phyloP scores from a whole-genome alignment of 371 early-diverging fungal species.

The Haplosporangium sp. region DNA sequence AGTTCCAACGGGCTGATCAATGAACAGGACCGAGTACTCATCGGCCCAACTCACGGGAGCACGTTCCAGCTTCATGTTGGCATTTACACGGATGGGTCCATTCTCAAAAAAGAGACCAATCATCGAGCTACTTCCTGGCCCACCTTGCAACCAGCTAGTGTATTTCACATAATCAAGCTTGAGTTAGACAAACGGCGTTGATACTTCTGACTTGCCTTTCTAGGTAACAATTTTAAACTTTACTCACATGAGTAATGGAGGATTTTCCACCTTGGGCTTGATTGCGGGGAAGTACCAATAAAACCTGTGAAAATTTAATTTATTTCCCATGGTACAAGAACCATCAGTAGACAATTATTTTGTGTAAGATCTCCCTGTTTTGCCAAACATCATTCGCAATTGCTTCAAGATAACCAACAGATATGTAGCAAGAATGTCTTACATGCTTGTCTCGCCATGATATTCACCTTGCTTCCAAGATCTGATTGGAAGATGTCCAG shows the following conservation, averaged over 20 bases:
- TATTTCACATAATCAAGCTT: neutral
- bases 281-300: slow-evolving; percentile 80
- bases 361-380: too few relatives aligned
- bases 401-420: neutral
- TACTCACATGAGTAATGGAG: slow-evolving; percentile 63
- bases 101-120: slow-evolving; percentile 71
- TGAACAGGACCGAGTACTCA: slow-evolving; percentile 66
- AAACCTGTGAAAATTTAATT: slow-evolving; percentile 52
- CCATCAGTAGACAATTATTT: neutral
- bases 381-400: neutral
- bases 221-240: too few relatives aligned
- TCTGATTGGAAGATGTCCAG: slow-evolving; percentile 68
- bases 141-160: slow-evolving; percentile 70
- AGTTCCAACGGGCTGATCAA: slow-evolving; percentile 79
- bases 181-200: neutral
- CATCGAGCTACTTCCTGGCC: slow-evolving; percentile 73
- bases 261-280: slow-evolving; percentile 57
- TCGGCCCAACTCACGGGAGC: slow-evolving; percentile 60
- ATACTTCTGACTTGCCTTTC: too few relatives aligned
- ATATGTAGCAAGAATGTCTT: slow-evolving; percentile 7
- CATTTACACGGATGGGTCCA: slow-evolving; percentile 60
- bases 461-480: slow-evolving; percentile 53
- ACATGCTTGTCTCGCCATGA: slow-evolving; percentile 58
- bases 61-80: slow-evolving; percentile 51
- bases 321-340: too few relatives aligned